Base-by-base conservation (phyloP, 2,329 filamentous ascomycete species). In the Lasiodiplodia gonubiensis region DNA sequence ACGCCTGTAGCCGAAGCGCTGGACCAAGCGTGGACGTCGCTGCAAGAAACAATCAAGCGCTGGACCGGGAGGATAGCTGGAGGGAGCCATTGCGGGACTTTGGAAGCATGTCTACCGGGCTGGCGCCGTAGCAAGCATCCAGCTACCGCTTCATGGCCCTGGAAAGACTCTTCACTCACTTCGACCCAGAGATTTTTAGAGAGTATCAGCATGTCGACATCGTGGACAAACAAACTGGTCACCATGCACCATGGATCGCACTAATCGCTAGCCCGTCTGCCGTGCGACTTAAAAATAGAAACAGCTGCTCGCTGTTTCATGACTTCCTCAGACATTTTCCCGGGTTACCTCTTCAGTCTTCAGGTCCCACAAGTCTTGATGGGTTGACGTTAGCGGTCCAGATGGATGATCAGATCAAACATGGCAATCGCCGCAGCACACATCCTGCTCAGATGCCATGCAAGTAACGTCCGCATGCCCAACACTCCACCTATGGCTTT, bases 11-110 rank as follows among this genome's bases (percentile, higher is more conserved):
- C 39, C 4, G 25, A 49, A 10, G 25, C 35, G 39, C 8, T 61
- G 57, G 57, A 61, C 39, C 57, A 18, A 27, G 57, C 57, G n/a
- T 60, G 39, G 57, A 39, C 3, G 16, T 21, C 4, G 25, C 42
- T 48, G 25, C 27, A 39, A 8, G 18, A 21, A 14, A 48, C 25
- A 33, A 33, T 2, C 30, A 8, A 33, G 30, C 7, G 30, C 30
- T 33, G 10, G 7, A 33, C 8, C 30, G 10, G 30, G 30, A 33
- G 30, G 30, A 10, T 33, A 33, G 30, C 30, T 33, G 30, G 30
- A 33, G 30, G 30, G 30, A 33, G 30, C 30, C 30, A 10, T 33
- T 33, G 30, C 7, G 7, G 7, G 30, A 33, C 30, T 10, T 8
- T 1, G 30, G 30, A 33, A 33, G 30, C 30, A 33, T 8, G 30